Base-by-base conservation (phyloP, 176 grass and related monocot genomes). In the Themeda triandra region DNA sequence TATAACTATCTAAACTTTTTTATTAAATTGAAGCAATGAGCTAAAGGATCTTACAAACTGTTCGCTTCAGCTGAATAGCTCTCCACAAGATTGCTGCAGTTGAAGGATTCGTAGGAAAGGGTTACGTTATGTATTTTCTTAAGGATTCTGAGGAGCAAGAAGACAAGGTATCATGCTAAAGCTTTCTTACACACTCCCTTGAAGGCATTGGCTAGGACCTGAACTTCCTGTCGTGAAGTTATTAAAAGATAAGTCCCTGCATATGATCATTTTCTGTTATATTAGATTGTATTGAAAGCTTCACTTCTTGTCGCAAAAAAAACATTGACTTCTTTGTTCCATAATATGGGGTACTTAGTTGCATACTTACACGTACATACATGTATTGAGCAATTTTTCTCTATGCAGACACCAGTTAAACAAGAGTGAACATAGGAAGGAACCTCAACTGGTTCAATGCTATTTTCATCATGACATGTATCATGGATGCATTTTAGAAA, bases 171-270 rank as follows among this genome's bases (percentile, higher is more conserved):
- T 27, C 27, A 72, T 80, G 28, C 12, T 40, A 78, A 51, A 87
- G 40, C 21, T 80, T 84, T 90, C 93, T 93, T 79, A 98, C 96
- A 88, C 58, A 15, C 82, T 92, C 84, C 93, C 91, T 92, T 82
- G 86, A 90, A 71, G 40, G 74, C 96, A 98, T 72, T 93, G 89
- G 30, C 0, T 88, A 69, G 83, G 92, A 73, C 80, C 76, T 60
- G 91, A 88, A 81, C 84, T 92, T 67, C 84, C 91, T 36, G 77
- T 81, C 0, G 87, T 90, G 69, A 98, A 98, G 63, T 92, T 92
- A 80, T 98, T 98, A 74, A 87, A 85, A 44, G 94, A 96, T 82
- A 95, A 81, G 67, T 98, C 96, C 76, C 96, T 98, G 88, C 80
- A 92, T 71, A 80, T 69, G 40, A 80, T 87, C 32, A 18, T 67